Evolutionary conservation across 2,329 filamentous ascomycete species (phyloP), one percentile per base, ranked within the genome.

Genomic region (Aureobasidium sp.): DNA sequence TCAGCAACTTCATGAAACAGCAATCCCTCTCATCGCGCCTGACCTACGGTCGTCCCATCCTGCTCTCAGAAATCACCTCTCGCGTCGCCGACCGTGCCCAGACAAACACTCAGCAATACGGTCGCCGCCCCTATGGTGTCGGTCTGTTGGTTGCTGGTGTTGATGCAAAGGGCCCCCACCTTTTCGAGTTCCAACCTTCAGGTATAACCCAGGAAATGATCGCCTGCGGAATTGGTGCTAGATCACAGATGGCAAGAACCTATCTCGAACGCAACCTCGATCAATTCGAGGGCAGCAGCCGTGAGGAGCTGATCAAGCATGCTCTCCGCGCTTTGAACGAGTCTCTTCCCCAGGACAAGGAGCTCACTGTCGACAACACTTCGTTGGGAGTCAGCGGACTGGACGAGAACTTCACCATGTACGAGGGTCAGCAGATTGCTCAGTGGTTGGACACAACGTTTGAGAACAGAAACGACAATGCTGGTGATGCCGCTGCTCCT

Each of bases 1-100:
- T 99, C 70, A 97, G 92, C 82, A 99, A 99, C 85, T 99, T 97
- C 82, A 97, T 99, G 93, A 97, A 97, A 82, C 91, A 96, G 80
- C 94, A 97, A 80, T 96, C 91, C 66, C 90, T 99, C 72, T 89
- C 90, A 72, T 93, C 94, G 71, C 91, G 93, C 76, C 87, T 99
- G 70, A 96, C 91, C 63, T 97, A 96, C 81, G 93, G 90, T 78
- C 92, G 94, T 68, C 87, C 92, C 68, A 94, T 99, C 74, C 90
- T 91, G 36, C 82, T 97, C 73, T 88, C 91, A 72, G 88, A 89
- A 66, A 90, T 97, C 70, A 92, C 96, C 68, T 84, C 87, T 67
- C 88, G 93, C 77, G 97, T 99, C 73, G 93, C 90, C 70, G 91
- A 96, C 76, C 94, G 96, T 77, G 94, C 94, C 53, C 94, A 99